Conservation (phyloP, 352 stramenopile genomes). For the Blastocystis sp. region DNA sequence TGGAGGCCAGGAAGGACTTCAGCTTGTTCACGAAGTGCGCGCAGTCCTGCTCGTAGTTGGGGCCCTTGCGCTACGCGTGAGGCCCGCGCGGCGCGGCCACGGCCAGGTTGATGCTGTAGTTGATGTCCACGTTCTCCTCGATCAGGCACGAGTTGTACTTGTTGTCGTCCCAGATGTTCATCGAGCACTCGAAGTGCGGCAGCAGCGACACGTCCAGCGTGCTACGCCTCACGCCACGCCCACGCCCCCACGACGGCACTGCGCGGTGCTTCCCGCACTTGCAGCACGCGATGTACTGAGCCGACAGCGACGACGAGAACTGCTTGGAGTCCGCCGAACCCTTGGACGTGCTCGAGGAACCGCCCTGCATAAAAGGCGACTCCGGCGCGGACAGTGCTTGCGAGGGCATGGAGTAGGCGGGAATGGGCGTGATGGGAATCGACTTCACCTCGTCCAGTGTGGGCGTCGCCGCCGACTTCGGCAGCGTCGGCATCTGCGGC, state of each 20-base stretch:
- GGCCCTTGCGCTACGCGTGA: constrained; percentile 42
- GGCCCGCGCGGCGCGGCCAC: not conserved
- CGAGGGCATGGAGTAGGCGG: constrained; percentile 4
- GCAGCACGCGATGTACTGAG: constrained; percentile 59
- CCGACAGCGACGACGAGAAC: not conserved
- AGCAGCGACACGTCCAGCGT: constrained; percentile 55
- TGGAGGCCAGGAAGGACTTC: constrained; percentile 28
- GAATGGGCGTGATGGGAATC: not conserved
- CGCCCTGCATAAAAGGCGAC: not conserved
- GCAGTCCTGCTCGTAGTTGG: constrained; percentile 62
- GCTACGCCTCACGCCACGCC: not conserved
- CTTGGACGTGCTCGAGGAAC: not conserved
- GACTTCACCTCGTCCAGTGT: constrained; percentile 15
- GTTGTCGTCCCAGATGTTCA: constrained; percentile 69
- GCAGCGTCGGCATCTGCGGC: not conserved
- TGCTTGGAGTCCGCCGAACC: not conserved
- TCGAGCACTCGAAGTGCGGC: constrained; percentile 56
- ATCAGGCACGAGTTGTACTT: constrained; percentile 54
- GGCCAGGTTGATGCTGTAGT: constrained; percentile 60
- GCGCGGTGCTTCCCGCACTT: constrained; percentile 64
- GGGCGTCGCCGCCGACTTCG: not conserved
- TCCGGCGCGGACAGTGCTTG: not conserved
- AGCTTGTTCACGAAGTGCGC: constrained; percentile 61
- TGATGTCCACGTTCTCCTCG: constrained; percentile 61
- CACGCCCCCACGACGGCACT: not conserved